A percentile compares a stretch with the other conserved stretches of the same genome.
Conservation (phyloP, 2,329 filamentous ascomycete genomes). For the Colletotrichum nymphaeae region DNA sequence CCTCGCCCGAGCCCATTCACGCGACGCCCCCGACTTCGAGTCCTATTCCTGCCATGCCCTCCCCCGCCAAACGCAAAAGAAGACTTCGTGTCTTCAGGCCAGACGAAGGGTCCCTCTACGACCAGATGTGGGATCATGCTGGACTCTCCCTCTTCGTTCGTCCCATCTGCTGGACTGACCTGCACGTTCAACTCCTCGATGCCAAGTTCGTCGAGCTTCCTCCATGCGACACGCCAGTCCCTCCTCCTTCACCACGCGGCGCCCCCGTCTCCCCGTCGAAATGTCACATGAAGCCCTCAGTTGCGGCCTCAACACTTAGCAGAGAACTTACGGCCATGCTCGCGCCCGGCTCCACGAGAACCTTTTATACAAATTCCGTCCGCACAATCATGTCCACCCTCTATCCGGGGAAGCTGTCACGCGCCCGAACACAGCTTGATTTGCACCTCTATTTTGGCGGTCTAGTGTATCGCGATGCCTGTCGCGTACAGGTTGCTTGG, state of each 20-base stretch:
- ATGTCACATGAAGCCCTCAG: constrained; percentile 52
- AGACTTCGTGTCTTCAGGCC: constrained; percentile 51
- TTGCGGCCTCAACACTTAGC: constrained; percentile 54
- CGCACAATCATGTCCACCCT: constrained; percentile 57
- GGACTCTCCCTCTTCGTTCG: constrained; percentile 61
- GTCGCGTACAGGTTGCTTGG: constrained; percentile 65
- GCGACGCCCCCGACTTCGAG: constrained; percentile 23
- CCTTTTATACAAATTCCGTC: constrained; percentile 53
- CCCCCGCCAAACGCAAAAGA: constrained; percentile 39
- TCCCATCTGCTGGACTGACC: constrained; percentile 67
- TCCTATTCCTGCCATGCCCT: not conserved
- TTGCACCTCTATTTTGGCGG: constrained; percentile 62
- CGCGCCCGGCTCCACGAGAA: constrained; percentile 44
- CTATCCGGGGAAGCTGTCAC: constrained; percentile 51
- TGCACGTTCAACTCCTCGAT: constrained; percentile 60
- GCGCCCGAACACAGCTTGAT: constrained; percentile 44
- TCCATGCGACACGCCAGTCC: constrained; percentile 54
- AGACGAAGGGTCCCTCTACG: constrained; percentile 62
- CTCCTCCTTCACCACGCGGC: constrained; percentile 41
- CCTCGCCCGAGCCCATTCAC: constrained; percentile 25
- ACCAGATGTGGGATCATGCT: constrained; percentile 61
- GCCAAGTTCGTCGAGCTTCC: constrained; percentile 57
- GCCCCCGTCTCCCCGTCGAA: constrained; percentile 48
- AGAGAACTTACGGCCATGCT: constrained; percentile 57
- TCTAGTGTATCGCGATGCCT: constrained; percentile 55